Evolutionary conservation across 2,329 filamentous ascomycete genomes (phyloP), one percentile per base, ranked within the genome.

Genomic region (Exutisphaerella laricina): DNA sequence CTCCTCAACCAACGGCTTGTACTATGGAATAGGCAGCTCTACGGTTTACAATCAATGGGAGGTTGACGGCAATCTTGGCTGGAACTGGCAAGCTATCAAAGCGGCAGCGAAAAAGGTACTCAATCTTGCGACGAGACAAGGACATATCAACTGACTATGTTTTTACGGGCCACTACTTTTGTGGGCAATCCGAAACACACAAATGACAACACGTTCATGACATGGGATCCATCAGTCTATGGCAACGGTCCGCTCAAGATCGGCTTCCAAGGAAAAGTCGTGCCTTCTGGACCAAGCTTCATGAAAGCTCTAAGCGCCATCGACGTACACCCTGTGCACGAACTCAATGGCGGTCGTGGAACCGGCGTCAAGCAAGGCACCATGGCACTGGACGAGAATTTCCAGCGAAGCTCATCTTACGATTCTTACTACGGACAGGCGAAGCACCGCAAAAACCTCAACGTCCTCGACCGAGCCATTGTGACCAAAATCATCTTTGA

Each of bases 181-280:
- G 48, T 48, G 18, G 48, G 48, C 33, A 45, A 45, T 21, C 48
- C 48, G 13, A 38, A 45, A 6, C 25, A 50, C 30, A 45, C 41
- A 5, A 50, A 50, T 30, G 48, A 50, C 32, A 30, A 40, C 9
- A 50, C 48, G 9, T 45, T 36, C 32, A 50, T 50, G 48, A 50
- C 48, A 5, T 48, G 45, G 45, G 45, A 50, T 21, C 45, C 48
- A 3, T 23, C 33, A n/a, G 31, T 30, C 9, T 50, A 50, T n/a
- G 48, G 48, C 23, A 48, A 41, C 17, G 48, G 48, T 6, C 48
- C 48, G 5, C 45, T 50, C 29, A 48, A 50, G 34, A 48, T 50
- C 20, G 45, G 48, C 10, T 50, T 50, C 35, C 48, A 50, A 39
- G 48, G 48, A 34, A 29, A 34, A 17, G 48, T 50, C n/a, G 38